Conservation (phyloP, 2,329 filamentous ascomycete species). For the Fusarium praegraminearum region DNA sequence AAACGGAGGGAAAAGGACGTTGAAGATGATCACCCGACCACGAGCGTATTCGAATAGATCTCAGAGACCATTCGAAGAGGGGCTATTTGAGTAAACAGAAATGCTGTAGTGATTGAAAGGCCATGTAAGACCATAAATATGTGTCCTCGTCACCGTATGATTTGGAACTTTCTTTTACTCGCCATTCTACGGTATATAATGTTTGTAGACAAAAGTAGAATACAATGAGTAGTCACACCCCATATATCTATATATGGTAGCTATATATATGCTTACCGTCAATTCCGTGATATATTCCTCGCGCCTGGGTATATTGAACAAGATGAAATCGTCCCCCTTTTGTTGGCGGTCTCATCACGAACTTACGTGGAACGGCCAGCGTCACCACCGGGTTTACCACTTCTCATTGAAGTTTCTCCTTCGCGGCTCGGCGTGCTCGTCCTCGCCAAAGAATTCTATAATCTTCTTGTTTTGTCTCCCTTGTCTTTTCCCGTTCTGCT, state of each 20-base stretch:
- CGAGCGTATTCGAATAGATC: slow-evolving; percentile 37
- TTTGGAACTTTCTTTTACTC: slow-evolving; percentile 13
- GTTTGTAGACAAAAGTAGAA: slow-evolving; percentile 25
- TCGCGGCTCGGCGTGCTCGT: neutral
- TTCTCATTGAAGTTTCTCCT: neutral
- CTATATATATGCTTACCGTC: neutral
- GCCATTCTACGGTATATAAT: slow-evolving; percentile 11
- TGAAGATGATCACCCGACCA: slow-evolving; percentile 30
- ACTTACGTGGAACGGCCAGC: neutral
- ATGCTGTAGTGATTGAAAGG: neutral
- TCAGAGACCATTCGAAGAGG: slow-evolving; percentile 23
- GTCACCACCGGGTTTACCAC: neutral
- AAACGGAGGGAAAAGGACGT: slow-evolving; percentile 39
- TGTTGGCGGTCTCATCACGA: neutral
- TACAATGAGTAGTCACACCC: slow-evolving; percentile 2
- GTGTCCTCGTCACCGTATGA: neutral
- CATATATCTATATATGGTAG: neutral
- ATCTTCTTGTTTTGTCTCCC: neutral
- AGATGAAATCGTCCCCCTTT: neutral
- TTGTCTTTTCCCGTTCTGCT: neutral
- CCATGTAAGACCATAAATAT: neutral
- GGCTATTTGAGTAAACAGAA: neutral
- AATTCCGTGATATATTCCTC: slow-evolving; percentile 13
- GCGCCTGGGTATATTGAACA: slow-evolving; percentile 23
- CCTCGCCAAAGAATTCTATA: neutral